Evolutionary conservation across 495 filamentous ascomycete species (phyloP), one percentile per base, ranked within the genome.

Genomic region (Trichocladium antarcticum): DNA sequence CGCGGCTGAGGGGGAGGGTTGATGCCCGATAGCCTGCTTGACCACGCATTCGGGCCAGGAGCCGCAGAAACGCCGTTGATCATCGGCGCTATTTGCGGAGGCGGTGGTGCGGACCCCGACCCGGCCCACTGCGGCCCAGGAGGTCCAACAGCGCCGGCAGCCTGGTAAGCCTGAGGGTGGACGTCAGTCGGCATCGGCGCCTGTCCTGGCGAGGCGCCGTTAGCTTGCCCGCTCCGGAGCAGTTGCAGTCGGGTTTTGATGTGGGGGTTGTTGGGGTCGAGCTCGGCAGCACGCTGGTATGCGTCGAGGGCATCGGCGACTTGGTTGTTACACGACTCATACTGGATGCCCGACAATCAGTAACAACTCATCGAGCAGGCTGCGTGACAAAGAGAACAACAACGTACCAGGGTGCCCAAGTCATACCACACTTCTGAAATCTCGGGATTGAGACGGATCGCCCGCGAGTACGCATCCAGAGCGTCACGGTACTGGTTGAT

Each of bases 401-500:
- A 53, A 39, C 84, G 74, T 79, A 94, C 87, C 71, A 98, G 59
- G 57, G 93, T 99, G 35, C 92, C 92, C 35, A 99, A 71, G 70
- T 99, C 93, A 68, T 97, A 99, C 92, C 92, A 99, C 35, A 99
- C 92, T 65, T 99, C 92, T 5, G 92, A 97, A 54, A 99, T 99
- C 73, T 93, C 95, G 2, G 92, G 92, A 63, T 97, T 99, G 60
- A 99, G 71, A 50, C 92, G 87, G 59, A 99, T 99, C 37, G 92
- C 92, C 51, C 92, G 87, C 56, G 89, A 95, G 69, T 99, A 99
- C 52, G 92, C 92, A 76, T 99, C 92, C 42, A 99, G 79, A 15
- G 92, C 92, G 74, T 99, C 92, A 42, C 92, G 82, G 66, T 99
- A 99, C 74, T 99, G 92, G 64, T 99, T 99, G 72, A 99, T 99